Evolutionary conservation across 768 basidiomycete genomes (phyloP), one percentile per base, ranked within the genome.

Genomic region (Heimioporus sp.): DNA sequence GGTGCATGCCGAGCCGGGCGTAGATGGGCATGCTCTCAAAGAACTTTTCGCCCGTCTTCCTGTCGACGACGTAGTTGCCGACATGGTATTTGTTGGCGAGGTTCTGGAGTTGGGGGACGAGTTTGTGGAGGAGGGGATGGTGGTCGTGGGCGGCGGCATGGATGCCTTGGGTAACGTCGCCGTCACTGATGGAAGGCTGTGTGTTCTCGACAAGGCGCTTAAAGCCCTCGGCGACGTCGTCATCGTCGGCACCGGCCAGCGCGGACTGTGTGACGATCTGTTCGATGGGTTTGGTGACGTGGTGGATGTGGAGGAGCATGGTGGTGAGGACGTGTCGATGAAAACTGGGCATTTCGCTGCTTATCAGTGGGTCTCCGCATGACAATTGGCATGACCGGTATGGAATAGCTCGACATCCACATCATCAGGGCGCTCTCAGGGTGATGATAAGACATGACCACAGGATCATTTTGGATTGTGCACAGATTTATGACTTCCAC

Each of bases 21-120:
- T 83, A 88, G 40, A 89, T 73, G 1, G 87, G 87, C 87, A 90
- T 90, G 31, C 75, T 76, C 71, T 90, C 87, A 52, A 87, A 89
- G 53, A 84, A 73, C 60, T 75, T 76, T 61, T 82, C 71, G 8
- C 66, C 70, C 1, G 74, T 72, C 8, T 70, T 75, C 36, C 83
- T 72, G 30, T 80, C 66, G 19, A 74, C 62, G 24, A 84, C 81
- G 60, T 71, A 86, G 60, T 86, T 86, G 4, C 83, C 83, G 46
- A 79, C 68, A 49, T 86, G 83, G 54, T 79, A 78, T 28, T 73
- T 67, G 5, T 64, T 58, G 4, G 81, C 82, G 20, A 83, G 66
- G 49, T 73, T 73, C 65, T 85, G 75, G 38, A 85, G 71, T 17
- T 81, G 79, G 2, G 83, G 83, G 9, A 85, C 72, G 30, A 81